Base-by-base conservation (phyloP, 208 protist genomes). In the Leptomonas seymouri region DNA sequence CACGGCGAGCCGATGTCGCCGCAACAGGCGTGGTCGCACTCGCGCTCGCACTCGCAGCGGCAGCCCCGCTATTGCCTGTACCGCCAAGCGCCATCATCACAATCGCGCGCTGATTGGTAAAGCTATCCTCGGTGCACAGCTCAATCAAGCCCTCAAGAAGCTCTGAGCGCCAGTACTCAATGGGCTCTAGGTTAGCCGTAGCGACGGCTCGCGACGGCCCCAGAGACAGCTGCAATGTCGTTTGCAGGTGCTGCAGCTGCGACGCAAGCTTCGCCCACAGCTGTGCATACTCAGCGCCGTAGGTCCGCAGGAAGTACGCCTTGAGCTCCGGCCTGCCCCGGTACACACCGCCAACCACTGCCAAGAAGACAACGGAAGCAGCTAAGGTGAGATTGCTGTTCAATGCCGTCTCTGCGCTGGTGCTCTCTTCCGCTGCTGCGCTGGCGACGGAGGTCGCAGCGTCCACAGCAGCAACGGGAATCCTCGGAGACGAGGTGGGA, bases 101-200 rank as follows among this genome's bases (percentile, higher is more conserved):
- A 18, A 71, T 42, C 42, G 80, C 78, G 11, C 90, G 85, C 18
- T 74, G 63, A 44, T 79, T 65, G 0, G 86, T 80, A 58, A 95
- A 95, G 74, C 87, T 92, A 58, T 84, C 82, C 27, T 74, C 79
- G 3, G 88, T 84, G 50, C 67, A 73, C 25, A 93, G 46, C 76
- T 96, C 91, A 11, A 96, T 49, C 6, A 93, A 55, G 48, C 87
- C 56, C 42, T 93, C 87, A 3, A 86, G 71, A 30, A 96, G 59
- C 61, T 92, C 84, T 0, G 76, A 84, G 21, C 76, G 76, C 91
- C 87, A 96, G 18, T 74, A 57, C 12, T 81, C 70, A 5, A 80
- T 42, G 4, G 73, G 31, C 36, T 85, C 81, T 3, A 95, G 60
- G 21, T 68, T 59, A 31, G 82, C 46, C 15, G 73, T 65, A 5